A percentile compares a stretch with the other conserved stretches of the same genome.
These are phyloP conservation scores for Pichia gijzeniarum DNA, from an alignment of 805 yeast genomes.

Conservation along the genomic window DNA sequence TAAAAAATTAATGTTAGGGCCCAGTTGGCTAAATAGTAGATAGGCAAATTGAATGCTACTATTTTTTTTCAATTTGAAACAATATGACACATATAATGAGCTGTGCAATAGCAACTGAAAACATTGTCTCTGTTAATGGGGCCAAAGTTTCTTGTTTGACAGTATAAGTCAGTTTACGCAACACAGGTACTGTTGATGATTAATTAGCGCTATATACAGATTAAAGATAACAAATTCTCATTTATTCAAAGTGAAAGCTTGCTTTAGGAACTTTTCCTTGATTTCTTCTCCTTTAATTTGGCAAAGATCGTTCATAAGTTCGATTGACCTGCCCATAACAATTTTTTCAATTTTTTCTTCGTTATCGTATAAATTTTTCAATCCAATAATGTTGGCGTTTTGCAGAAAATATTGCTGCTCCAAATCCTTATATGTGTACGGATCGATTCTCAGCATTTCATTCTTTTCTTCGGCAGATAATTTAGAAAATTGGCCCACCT, in stretches of 20 bases:
- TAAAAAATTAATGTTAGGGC: not conserved
- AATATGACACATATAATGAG: too few relatives aligned
- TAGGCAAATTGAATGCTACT: too few relatives aligned
- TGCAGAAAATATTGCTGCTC: constrained; percentile 26
- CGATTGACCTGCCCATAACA: constrained; percentile 31
- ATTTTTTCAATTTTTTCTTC: constrained; percentile 38
- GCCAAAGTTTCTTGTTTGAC: too few relatives aligned
- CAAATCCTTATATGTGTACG: constrained; percentile 41
- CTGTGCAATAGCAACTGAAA: too few relatives aligned
- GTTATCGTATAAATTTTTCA: constrained; percentile 34
- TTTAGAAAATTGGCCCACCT: constrained; percentile 10
- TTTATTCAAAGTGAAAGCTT: not conserved
- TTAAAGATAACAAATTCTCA: not conserved
- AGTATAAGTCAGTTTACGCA: too few relatives aligned
- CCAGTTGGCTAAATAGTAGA: too few relatives aligned
- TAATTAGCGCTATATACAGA: too few relatives aligned
- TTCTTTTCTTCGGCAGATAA: constrained; percentile 18
- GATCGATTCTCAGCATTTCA: constrained; percentile 37
- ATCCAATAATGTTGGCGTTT: constrained; percentile 24
- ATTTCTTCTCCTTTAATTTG: constrained; percentile 13
- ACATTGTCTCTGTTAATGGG: too few relatives aligned
- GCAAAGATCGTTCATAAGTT: constrained; percentile 33
- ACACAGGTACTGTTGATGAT: too few relatives aligned
- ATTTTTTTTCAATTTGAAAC: too few relatives aligned
- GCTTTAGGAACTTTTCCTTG: constrained; percentile 13